Percentiles rank a stretch among this genome's conserved stretches.
These are phyloP conservation scores for Jatropha podagrica DNA, from an alignment of 441 rosid species.

Conservation along the genomic window DNA sequence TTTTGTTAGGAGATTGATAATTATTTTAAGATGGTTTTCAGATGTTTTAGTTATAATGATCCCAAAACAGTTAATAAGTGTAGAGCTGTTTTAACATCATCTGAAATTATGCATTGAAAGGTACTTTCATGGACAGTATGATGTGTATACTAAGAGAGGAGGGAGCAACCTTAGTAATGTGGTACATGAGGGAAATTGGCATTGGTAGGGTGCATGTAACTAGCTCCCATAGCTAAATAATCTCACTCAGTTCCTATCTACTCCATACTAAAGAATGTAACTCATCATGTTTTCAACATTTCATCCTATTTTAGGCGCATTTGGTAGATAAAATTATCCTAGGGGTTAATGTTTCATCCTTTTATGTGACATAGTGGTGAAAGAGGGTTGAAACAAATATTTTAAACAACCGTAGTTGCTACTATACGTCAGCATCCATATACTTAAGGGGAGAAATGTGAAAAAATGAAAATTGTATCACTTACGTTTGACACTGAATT, in stretches of 20 bases:
- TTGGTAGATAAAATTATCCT: background rate
- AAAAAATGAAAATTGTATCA: background rate
- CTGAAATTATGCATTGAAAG: too few species aligned
- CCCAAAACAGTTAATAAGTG: too few species aligned
- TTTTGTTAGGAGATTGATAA: too few species aligned
- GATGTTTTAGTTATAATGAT: too few species aligned
- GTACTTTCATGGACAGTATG: too few species aligned
- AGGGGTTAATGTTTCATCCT: background rate
- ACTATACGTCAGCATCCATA: background rate
- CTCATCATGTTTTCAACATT: background rate
- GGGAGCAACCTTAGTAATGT: too few species aligned
- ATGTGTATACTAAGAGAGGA: too few species aligned
- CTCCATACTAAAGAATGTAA: background rate
- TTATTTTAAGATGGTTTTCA: too few species aligned
- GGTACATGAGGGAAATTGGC: too few species aligned
- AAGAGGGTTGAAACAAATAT: background rate
- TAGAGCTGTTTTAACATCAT: too few species aligned
- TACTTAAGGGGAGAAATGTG: background rate
- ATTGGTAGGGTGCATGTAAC: too few species aligned
- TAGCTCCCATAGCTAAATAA: background rate
- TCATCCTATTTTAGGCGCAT: background rate
- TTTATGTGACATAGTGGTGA: background rate
- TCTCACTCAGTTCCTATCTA: background rate
- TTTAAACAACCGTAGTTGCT: background rate
- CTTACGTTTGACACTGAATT: background rate